Conservation (phyloP, 805 yeast genomes). For the Teunomyces gatunensis region DNA sequence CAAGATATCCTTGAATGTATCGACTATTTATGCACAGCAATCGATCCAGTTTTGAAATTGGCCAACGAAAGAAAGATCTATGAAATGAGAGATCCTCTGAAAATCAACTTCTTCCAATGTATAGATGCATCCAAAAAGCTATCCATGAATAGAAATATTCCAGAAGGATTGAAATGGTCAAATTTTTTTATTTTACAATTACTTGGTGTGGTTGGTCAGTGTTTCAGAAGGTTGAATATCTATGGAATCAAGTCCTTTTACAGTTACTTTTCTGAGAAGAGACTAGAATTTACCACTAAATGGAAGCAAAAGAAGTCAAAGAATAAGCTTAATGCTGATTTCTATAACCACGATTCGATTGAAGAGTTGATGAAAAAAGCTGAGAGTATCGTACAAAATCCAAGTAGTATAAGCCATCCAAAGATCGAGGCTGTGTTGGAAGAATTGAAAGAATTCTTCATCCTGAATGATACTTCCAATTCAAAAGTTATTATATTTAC, state of each 20-base stretch:
- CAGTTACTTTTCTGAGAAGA: slow-evolving; percentile 59
- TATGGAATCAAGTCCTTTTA: slow-evolving; percentile 83
- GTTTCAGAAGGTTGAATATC: slow-evolving; percentile 63
- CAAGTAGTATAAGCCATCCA: slow-evolving; percentile 58
- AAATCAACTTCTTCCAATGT: slow-evolving; percentile 67
- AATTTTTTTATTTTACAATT: slow-evolving; percentile 60
- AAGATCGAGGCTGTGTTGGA: slow-evolving; percentile 61
- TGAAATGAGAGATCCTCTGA: slow-evolving; percentile 62
- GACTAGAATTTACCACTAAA: slow-evolving; percentile 57
- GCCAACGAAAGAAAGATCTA: slow-evolving; percentile 66
- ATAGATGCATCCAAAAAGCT: slow-evolving; percentile 66
- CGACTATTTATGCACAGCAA: slow-evolving; percentile 57
- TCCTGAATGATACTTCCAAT: slow-evolving; percentile 33
- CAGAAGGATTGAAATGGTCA: slow-evolving; percentile 75
- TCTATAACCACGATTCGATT: slow-evolving; percentile 54
- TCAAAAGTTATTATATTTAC: slow-evolving; percentile 86
- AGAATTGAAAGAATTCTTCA: slow-evolving; percentile 57
- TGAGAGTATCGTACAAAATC: slow-evolving; percentile 39
- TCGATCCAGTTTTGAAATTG: slow-evolving; percentile 60
- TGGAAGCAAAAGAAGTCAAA: slow-evolving; percentile 56
- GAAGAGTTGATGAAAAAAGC: slow-evolving; percentile 43
- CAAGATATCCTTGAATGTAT: slow-evolving; percentile 56
- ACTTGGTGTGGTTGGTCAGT: slow-evolving; percentile 70
- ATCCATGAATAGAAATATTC: slow-evolving; percentile 48
- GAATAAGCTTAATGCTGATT: slow-evolving; percentile 58